Evolutionary conservation across 768 basidiomycete genomes (phyloP).

Genomic region (Clitopilus passeckerianus): DNA sequence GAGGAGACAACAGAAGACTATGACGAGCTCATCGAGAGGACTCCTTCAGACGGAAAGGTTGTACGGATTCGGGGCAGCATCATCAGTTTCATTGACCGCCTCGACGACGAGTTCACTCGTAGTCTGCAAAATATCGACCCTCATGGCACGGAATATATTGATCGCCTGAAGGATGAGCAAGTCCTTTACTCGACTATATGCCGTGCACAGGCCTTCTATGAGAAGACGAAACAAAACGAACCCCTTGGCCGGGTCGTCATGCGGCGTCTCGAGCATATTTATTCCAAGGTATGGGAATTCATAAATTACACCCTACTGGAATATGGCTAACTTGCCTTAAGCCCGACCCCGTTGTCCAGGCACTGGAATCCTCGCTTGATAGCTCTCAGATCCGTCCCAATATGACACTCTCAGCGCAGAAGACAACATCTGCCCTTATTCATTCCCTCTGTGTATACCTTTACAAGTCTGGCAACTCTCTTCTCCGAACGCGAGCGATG

Average conservation of each 20-base stretch:
- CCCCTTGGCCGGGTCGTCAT: slow-evolving; percentile 86
- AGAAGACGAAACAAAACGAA: slow-evolving; percentile 71
- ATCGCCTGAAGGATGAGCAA: slow-evolving; percentile 94
- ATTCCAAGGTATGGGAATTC: slow-evolving; percentile 73
- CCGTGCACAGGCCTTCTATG: slow-evolving; percentile 89
- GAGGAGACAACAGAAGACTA: slow-evolving; percentile 89
- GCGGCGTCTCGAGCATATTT: slow-evolving; percentile 95
- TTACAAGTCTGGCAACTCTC: slow-evolving; percentile 87
- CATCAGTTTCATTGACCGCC: slow-evolving; percentile 91
- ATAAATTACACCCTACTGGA: not conserved
- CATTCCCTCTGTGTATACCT: slow-evolving; percentile 88
- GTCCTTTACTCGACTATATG: slow-evolving; percentile 91
- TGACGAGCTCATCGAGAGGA: slow-evolving; percentile 83
- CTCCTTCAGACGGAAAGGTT: slow-evolving; percentile 67
- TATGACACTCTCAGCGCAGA: slow-evolving; percentile 51
- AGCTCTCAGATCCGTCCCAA: slow-evolving; percentile 55
- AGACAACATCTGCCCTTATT: slow-evolving; percentile 70
- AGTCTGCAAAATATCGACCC: slow-evolving; percentile 98
- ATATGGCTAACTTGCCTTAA: slow-evolving; percentile 21
- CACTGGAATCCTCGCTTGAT: slow-evolving; percentile 71
- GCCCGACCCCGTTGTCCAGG: slow-evolving; percentile 92
- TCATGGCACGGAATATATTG: slow-evolving; percentile 98
- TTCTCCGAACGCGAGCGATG: slow-evolving; percentile 95
- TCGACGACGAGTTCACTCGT: slow-evolving; percentile 98
- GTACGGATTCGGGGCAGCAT: slow-evolving; percentile 93